phyloP scores from a whole-genome alignment of 805 yeast species.

The Priceomyces castillae region DNA sequence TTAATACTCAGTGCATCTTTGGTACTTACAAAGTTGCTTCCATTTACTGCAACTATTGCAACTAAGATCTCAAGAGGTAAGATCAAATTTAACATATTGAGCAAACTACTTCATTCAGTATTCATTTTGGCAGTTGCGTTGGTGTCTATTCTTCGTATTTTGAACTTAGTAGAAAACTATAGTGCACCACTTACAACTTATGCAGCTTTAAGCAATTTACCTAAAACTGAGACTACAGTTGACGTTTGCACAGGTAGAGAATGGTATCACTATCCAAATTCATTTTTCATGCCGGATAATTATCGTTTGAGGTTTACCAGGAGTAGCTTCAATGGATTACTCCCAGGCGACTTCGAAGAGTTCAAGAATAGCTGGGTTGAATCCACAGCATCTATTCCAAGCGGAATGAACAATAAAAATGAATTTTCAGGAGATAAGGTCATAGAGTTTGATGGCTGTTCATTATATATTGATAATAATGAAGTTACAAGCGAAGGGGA shows the following conservation, averaged over 20 bases:
- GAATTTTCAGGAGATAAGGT: slow-evolving; percentile 60
- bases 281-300: slow-evolving; percentile 70
- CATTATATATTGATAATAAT: slow-evolving; percentile 66
- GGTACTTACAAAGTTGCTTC: slow-evolving; percentile 23
- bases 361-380: slow-evolving; percentile 14
- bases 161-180: slow-evolving; percentile 64
- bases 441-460: slow-evolving; percentile 51
- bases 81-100: slow-evolving; percentile 4
- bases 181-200: slow-evolving; percentile 69
- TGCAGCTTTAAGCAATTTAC: slow-evolving; percentile 23
- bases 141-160: slow-evolving; percentile 46
- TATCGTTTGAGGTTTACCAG: slow-evolving; percentile 64
- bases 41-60: slow-evolving; percentile 1
- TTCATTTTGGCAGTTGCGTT: slow-evolving; percentile 30
- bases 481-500: slow-evolving; percentile 48
- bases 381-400: slow-evolving; percentile 50
- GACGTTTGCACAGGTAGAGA: slow-evolving; percentile 91
- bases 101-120: slow-evolving; percentile 12
- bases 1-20: slow-evolving; percentile 63
- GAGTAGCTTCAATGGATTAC: slow-evolving; percentile 79
- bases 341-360: slow-evolving; percentile 84
- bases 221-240: slow-evolving; percentile 13
- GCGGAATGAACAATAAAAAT: slow-evolving; percentile 74
- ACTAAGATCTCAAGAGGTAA: slow-evolving; percentile 17
- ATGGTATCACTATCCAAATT: slow-evolving; percentile 91